These are phyloP conservation scores for Udeniomyces megalosporus DNA, from an alignment of 768 basidiomycete genomes.

Conservation along the genomic window DNA sequence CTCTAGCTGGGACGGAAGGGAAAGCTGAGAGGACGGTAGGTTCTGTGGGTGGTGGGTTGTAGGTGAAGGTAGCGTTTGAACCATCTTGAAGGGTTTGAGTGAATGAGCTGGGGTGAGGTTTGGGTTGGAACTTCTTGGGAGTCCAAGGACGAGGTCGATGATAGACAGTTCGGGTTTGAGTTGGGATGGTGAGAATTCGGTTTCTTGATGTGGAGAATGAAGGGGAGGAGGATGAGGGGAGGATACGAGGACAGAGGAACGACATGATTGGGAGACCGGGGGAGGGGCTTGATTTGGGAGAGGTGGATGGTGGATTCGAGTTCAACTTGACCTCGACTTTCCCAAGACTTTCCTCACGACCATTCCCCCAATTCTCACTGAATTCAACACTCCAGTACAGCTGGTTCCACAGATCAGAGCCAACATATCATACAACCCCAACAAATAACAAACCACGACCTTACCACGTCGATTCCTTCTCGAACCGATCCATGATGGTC, in stretches of 20 bases:
- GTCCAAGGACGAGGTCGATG: neutral
- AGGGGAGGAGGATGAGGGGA: neutral
- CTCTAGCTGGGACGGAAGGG: too few relatives aligned
- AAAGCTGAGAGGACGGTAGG: neutral
- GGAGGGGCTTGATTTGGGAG: too few relatives aligned
- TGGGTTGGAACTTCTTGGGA: neutral
- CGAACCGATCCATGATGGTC: constrained; percentile 65
- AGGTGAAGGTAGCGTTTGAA: neutral
- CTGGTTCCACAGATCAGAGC: too few relatives aligned
- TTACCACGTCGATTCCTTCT: constrained; percentile 32
- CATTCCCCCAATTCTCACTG: too few relatives aligned
- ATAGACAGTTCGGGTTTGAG: neutral
- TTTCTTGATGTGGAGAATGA: neutral
- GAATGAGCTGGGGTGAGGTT: neutral
- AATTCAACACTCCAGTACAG: too few relatives aligned
- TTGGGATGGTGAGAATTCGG: too few relatives aligned
- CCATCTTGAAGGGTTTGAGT: neutral
- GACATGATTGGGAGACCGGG: too few relatives aligned
- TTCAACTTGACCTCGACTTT: too few relatives aligned
- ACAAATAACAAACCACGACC: too few relatives aligned
- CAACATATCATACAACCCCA: too few relatives aligned
- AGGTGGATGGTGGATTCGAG: too few relatives aligned
- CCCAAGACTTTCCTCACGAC: too few relatives aligned
- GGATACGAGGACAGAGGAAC: neutral
- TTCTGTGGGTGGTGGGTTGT: neutral